Percentiles rank a stretch among this genome's conserved stretches.
phyloP scores from a whole-genome alignment of 345 rosid genomes.

The Lepidium aucheri region DNA sequence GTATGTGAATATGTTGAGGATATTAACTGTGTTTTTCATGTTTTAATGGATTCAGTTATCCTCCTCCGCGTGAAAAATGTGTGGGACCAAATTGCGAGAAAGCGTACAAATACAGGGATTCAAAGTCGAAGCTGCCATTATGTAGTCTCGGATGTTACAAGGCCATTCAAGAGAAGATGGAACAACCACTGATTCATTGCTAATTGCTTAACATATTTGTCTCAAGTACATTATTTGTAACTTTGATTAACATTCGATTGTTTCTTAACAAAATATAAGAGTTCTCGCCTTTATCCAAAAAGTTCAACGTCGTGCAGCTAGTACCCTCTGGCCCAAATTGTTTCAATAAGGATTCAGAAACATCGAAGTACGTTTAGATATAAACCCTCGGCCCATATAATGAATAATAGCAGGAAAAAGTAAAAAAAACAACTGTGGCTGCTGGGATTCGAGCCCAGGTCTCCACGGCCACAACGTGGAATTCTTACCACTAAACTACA shows the following conservation, averaged over 20 bases:
- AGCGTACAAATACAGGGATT: constrained; percentile 62
- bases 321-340: too few species aligned
- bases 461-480: constrained; percentile 90
- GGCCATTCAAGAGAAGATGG: constrained; percentile 43
- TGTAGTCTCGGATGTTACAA: constrained; percentile 75
- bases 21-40: background rate
- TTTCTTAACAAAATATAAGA: too few species aligned
- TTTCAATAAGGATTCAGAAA: too few species aligned
- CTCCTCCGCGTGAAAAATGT: constrained; percentile 67
- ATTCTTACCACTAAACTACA: constrained; percentile 87
- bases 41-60: constrained; percentile 40
- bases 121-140: constrained; percentile 67
- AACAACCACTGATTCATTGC: constrained; percentile 18
- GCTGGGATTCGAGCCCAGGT: constrained; percentile 93
- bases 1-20: background rate
- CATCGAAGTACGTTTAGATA: too few species aligned
- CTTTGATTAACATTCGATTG: too few species aligned
- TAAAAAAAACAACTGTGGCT: constrained; percentile 40
- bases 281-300: background rate
- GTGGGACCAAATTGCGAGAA: constrained; percentile 67
- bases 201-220: background rate
- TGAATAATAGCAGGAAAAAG: too few species aligned
- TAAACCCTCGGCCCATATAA: too few species aligned
- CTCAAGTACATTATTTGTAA: background rate
- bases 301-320: background rate